These are phyloP conservation scores for Chaetomiaceae sp. DNA, from an alignment of 2,329 filamentous ascomycete species.

Conservation along the genomic window DNA sequence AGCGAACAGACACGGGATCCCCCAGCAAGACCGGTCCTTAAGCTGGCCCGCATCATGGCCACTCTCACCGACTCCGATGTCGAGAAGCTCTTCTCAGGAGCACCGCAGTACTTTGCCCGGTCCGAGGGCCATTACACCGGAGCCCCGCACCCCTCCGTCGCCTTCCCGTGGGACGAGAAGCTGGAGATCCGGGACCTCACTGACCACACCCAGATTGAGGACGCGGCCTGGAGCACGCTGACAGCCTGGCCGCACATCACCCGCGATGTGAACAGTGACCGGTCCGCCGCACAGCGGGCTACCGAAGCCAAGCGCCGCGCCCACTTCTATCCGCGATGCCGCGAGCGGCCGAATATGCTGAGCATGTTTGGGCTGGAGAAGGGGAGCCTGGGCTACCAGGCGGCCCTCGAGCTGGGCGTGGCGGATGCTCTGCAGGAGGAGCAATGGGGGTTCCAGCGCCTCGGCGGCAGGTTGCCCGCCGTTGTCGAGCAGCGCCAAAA, in stretches of 20 bases:
- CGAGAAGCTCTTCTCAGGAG: constrained; percentile 69
- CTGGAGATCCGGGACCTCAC: constrained; percentile 58
- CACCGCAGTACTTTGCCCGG: constrained; percentile 64
- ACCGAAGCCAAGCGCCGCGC: constrained; percentile 44
- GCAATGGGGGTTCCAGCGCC: constrained; percentile 54
- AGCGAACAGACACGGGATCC: constrained; percentile 38
- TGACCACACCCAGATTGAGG: constrained; percentile 60
- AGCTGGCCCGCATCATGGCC: constrained; percentile 55
- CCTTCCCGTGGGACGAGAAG: constrained; percentile 63
- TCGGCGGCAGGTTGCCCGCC: constrained; percentile 50
- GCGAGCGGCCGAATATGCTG: constrained; percentile 65
- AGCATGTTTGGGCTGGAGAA: constrained; percentile 67
- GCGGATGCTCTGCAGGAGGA: constrained; percentile 61
- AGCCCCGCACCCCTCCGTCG: constrained; percentile 57
- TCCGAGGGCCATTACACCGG: constrained; percentile 55
- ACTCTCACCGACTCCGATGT: constrained; percentile 55
- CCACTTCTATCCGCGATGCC: constrained; percentile 55
- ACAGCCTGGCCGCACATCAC: constrained; percentile 61
- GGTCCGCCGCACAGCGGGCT: constrained; percentile 39
- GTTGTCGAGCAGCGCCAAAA: constrained; percentile 55
- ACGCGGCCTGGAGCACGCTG: constrained; percentile 58
- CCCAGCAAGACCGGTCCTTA: constrained; percentile 42
- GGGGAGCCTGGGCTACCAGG: constrained; percentile 64
- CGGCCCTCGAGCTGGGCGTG: constrained; percentile 60
- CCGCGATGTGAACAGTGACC: constrained; percentile 42